phyloP scores from a whole-genome alignment of 2,329 filamentous ascomycete species.

The Gnomoniopsis sp. region DNA sequence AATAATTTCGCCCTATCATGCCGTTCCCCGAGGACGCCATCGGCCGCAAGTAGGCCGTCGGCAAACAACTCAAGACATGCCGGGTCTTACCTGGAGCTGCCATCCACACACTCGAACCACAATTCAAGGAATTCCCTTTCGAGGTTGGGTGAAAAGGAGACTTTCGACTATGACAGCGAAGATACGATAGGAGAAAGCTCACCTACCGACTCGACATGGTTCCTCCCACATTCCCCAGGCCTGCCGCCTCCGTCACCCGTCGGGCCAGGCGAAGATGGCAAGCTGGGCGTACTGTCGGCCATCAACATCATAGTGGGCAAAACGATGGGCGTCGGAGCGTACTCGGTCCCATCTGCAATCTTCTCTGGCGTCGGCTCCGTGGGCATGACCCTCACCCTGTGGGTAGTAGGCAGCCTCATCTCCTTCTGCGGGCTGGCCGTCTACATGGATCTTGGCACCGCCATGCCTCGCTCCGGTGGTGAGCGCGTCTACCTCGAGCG shows the following conservation, averaged over 20 bases:
- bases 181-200: conserved; percentile 18
- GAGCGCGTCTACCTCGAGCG: conserved; percentile 53
- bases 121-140: conserved; percentile 7
- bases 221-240: conserved; percentile 21
- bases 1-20: conserved; percentile 28
- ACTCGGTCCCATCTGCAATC: conserved; percentile 55
- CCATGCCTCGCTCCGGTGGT: conserved; percentile 44
- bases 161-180: conserved; percentile 14
- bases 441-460: conserved; percentile 42
- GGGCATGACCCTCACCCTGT: conserved; percentile 50
- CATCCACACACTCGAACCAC: conserved; percentile 16
- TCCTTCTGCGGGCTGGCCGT: conserved; percentile 43
- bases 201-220: conserved; percentile 23
- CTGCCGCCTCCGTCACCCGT: neutral
- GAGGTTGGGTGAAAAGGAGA: conserved; percentile 16
- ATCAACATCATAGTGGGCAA: conserved; percentile 36
- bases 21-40: conserved; percentile 29
- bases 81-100: conserved; percentile 23
- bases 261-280: conserved; percentile 23
- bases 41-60: conserved; percentile 12
- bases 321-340: conserved; percentile 42
- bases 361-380: conserved; percentile 52
- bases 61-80: conserved; percentile 18
- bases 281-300: conserved; percentile 33
- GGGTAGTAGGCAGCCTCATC: conserved; percentile 47